These are phyloP conservation scores for Litsea cubeba DNA, from an alignment of 164 flowering plant species.

Conservation along the genomic window DNA sequence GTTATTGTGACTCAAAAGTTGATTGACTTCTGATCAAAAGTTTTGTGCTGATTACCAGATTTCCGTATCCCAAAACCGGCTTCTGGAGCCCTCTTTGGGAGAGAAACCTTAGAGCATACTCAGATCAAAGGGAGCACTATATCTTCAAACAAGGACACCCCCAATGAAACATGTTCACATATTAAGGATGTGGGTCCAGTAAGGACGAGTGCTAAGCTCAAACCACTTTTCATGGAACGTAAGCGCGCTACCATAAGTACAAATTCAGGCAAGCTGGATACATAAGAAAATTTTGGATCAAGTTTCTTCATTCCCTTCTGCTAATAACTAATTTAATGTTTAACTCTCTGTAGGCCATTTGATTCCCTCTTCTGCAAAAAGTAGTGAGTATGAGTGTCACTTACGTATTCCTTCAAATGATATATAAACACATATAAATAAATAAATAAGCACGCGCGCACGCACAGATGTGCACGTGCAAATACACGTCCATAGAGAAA, in stretches of 20 bases:
- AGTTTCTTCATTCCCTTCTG: neutral
- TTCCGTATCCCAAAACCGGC: slow-evolving; percentile 12
- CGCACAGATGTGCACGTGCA: too few species aligned
- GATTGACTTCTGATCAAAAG: neutral
- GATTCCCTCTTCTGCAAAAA: neutral
- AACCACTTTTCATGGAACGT: slow-evolving; percentile 9
- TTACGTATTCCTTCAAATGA: neutral
- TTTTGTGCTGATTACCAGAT: slow-evolving; percentile 8
- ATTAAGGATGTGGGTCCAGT: neutral
- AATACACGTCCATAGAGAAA: too few species aligned
- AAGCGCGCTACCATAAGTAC: neutral
- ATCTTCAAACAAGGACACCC: neutral
- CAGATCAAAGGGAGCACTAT: neutral
- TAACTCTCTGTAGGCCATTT: neutral
- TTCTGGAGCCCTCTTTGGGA: neutral
- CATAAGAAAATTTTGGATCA: neutral
- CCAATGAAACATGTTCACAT: neutral
- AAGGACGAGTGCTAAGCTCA: slow-evolving; percentile 1
- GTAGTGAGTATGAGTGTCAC: neutral
- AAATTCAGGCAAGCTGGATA: neutral
- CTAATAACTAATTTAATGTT: neutral
- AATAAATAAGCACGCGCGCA: too few species aligned
- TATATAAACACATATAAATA: neutral
- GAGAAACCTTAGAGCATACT: neutral
- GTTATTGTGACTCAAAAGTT: neutral